Percentiles rank a stretch among this genome's conserved stretches.
These are phyloP conservation scores for Pestalotiopsis sp. DNA, from an alignment of 2,329 filamentous ascomycete species.

Conservation along the genomic window DNA sequence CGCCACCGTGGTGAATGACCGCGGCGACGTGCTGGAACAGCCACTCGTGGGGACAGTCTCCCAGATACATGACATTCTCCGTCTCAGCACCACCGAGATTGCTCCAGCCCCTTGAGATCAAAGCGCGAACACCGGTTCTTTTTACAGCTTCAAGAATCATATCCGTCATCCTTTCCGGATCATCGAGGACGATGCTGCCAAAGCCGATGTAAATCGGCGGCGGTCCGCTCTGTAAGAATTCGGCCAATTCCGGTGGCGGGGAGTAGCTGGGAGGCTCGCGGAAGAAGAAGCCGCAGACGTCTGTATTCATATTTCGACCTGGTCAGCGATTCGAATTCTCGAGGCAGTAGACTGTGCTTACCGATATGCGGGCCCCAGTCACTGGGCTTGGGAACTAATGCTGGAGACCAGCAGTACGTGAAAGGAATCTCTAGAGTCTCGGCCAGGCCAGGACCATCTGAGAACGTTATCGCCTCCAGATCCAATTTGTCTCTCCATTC, in stretches of 20 bases:
- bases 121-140: conserved; percentile 57
- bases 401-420: conserved; percentile 88
- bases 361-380: conserved; percentile 76
- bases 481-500: conserved; percentile 69
- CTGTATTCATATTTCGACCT: background rate
- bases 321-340: no score
- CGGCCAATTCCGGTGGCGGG: conserved; percentile 65
- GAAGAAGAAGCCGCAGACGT: conserved; percentile 74
- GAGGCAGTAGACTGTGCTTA: conserved; percentile 22
- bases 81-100: conserved; percentile 55
- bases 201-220: conserved; percentile 84
- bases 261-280: conserved; percentile 67
- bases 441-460: conserved; percentile 78
- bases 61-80: conserved; percentile 50
- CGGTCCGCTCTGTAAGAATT: conserved; percentile 68
- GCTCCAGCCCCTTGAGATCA: conserved; percentile 68
- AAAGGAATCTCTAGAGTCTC: conserved; percentile 73
- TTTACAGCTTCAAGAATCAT: conserved; percentile 62
- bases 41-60: conserved; percentile 70
- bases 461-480: conserved; percentile 73
- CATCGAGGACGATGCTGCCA: conserved; percentile 42
- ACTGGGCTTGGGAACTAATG: conserved; percentile 74
- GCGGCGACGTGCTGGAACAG: conserved; percentile 60
- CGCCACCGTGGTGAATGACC: conserved; percentile 66
- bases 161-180: conserved; percentile 57